Conservation (phyloP, 2,329 filamentous ascomycete species). For the Colletotrichum lupini region DNA sequence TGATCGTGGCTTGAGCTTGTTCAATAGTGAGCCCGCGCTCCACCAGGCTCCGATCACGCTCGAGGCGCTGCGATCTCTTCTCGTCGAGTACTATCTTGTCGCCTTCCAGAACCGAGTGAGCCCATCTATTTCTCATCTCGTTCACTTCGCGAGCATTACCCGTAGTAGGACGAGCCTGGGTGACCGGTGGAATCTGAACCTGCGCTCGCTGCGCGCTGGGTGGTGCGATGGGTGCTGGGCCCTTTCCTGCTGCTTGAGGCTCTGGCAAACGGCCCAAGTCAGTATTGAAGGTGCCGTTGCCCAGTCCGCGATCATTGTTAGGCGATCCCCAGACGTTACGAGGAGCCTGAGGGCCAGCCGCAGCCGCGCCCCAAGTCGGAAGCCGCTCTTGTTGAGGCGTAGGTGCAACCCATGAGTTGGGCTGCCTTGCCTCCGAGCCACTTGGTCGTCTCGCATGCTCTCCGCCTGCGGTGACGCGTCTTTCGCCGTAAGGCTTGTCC, state of each 20-base stretch:
- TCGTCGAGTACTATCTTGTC: constrained; percentile 58
- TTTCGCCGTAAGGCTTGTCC: constrained; percentile 24
- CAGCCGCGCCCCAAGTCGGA: constrained; percentile 59
- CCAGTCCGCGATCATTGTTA: constrained; percentile 76
- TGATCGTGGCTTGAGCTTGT: constrained; percentile 60
- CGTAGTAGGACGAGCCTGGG: constrained; percentile 7
- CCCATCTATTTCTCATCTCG: constrained; percentile 51
- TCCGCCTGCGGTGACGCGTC: constrained; percentile 5
- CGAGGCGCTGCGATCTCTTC: constrained; percentile 51
- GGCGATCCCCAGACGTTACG: constrained; percentile 81
- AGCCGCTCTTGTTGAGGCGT: constrained; percentile 57
- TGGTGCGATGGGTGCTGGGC: constrained; percentile 59
- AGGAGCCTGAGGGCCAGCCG: constrained; percentile 54
- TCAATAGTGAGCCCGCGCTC: constrained; percentile 57
- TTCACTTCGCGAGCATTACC: constrained; percentile 23
- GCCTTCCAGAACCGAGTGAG: constrained; percentile 53
- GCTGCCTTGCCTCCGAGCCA: constrained; percentile 36
- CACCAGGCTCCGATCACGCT: constrained; percentile 55
- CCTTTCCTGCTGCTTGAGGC: constrained; percentile 46
- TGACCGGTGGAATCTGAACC: constrained; percentile 30
- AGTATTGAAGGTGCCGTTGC: constrained; percentile 80
- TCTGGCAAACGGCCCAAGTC: constrained; percentile 64
- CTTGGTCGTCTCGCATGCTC: constrained; percentile 35
- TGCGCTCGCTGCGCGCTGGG: constrained; percentile 40
- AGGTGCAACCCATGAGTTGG: constrained; percentile 38